Conservation (phyloP, 257 asterid species). For the Nyctanthes arbortristis region DNA sequence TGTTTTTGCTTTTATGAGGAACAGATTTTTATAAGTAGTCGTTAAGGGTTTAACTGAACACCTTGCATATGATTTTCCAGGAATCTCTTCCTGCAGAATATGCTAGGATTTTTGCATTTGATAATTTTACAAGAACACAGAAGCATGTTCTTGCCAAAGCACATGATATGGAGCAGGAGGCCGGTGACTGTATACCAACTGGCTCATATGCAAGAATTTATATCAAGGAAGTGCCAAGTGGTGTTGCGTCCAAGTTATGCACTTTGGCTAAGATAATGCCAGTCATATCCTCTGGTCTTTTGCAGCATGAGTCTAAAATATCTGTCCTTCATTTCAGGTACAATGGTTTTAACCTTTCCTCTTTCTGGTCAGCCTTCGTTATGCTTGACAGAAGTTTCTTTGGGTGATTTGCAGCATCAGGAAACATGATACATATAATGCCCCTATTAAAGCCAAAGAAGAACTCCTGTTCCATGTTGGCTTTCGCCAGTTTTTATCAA, state of each 20-base stretch:
- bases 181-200: slow-evolving; percentile 43
- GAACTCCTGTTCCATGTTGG: slow-evolving; percentile 92
- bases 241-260: slow-evolving; percentile 60
- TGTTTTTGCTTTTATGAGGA: slow-evolving; percentile 24
- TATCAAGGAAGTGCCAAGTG: slow-evolving; percentile 55
- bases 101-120: slow-evolving; percentile 87
- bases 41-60: slow-evolving; percentile 17
- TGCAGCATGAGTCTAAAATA: slow-evolving; percentile 86
- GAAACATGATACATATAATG: slow-evolving; percentile 77
- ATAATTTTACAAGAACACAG: slow-evolving; percentile 73
- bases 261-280: slow-evolving; percentile 48
- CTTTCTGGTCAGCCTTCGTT: background rate
- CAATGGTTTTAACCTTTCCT: no score
- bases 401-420: slow-evolving; percentile 51
- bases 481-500: slow-evolving; percentile 80
- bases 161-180: slow-evolving; percentile 62
- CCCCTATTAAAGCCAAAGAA: slow-evolving; percentile 94
- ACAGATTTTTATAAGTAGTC: slow-evolving; percentile 11
- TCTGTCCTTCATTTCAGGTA: slow-evolving; percentile 97
- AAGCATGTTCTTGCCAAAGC: slow-evolving; percentile 80
- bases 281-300: slow-evolving; percentile 68
- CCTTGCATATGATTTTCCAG: slow-evolving; percentile 42
- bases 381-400: slow-evolving; percentile 17
- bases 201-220: slow-evolving; percentile 78
- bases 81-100: slow-evolving; percentile 91